Evolutionary conservation across 2,329 filamentous ascomycete genomes (phyloP), one percentile per base, ranked within the genome.

Genomic region (Cladophialophora psammophila): DNA sequence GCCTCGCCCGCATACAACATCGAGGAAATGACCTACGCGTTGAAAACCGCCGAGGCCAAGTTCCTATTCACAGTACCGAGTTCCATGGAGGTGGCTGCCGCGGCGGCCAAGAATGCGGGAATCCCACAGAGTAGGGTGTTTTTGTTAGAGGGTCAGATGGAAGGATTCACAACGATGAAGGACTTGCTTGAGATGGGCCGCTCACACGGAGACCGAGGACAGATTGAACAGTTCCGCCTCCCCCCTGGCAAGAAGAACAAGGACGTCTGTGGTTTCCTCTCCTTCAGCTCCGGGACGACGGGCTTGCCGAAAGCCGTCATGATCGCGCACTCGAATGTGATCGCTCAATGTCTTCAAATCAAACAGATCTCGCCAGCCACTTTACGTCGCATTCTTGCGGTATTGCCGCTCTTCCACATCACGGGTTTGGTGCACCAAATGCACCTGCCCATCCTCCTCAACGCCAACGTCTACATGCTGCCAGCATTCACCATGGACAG

Each of bases 21-120:
- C 15, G 88, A 91, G 58, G 89, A 91, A 71, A 90, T 91, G 86
- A 85, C 83, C 0, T 89, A 90, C 75, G 87, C 87, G 1, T 78
- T 91, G 2, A 83, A 85, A 71, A 88, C 82, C 0, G 85, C 82
- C 0, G 79, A 85, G 38, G 84, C 86, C 2, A 87, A 84, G 69
- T 69, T 72, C 60, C 56, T 72, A 10, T 69, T 72, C 64, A 72
- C 70, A 26, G 62, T 72, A 6, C 66, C 68, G 3, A 59, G 60
- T 9, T 64, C 60, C 18, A 83, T 88, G 76, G 79, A 85, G 4
- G 83, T 89, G 40, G 87, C 86, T 1, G 76, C 80, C 9, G 80
- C 80, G 15, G 85, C 86, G 15, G 86, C 86, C 2, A 78, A 83
- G 70, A 82, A 82, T 57, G 86, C 84, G 4, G 86, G 86, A 0